phyloP scores from a whole-genome alignment of 2,329 filamentous ascomycete genomes.

The Cercospora sp. region DNA sequence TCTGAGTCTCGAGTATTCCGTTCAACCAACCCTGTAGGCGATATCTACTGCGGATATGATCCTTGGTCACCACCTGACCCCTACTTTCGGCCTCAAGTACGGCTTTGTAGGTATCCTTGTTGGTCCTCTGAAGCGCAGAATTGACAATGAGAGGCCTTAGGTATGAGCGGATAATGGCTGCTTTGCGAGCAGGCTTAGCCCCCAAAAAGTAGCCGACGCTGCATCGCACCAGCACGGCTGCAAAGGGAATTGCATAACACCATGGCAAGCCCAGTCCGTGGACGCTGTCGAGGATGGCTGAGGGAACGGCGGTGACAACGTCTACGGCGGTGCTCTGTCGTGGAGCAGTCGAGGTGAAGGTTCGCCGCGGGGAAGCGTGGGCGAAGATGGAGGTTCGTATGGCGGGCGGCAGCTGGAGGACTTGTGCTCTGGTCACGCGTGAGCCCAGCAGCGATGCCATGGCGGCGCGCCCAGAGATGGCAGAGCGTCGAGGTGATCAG shows the following conservation, averaged over 20 bases:
- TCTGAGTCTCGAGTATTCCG: slow-evolving; percentile 1
- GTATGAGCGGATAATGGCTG: slow-evolving; percentile 23
- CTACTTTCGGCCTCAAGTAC: neutral
- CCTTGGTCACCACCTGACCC: neutral
- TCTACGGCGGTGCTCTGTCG: slow-evolving; percentile 17
- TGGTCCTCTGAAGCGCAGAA: neutral
- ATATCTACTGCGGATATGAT: neutral
- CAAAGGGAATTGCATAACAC: slow-evolving; percentile 35
- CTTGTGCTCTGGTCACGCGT: neutral
- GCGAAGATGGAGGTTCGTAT: slow-evolving; percentile 26
- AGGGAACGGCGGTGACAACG: slow-evolving; percentile 18
- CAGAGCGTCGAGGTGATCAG: neutral
- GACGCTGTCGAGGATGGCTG: slow-evolving; percentile 31
- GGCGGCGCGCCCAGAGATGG: neutral
- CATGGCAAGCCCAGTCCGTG: slow-evolving; percentile 38
- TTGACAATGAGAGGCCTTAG: slow-evolving; percentile 26
- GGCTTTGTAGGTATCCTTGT: neutral
- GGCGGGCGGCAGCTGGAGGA: slow-evolving; percentile 30
- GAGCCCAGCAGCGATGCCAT: slow-evolving; percentile 21
- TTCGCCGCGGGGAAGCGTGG: slow-evolving; percentile 20
- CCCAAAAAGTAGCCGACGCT: slow-evolving; percentile 33
- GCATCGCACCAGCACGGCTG: slow-evolving; percentile 36
- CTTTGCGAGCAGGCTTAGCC: slow-evolving; percentile 25
- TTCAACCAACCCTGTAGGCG: neutral
- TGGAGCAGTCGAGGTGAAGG: slow-evolving; percentile 32